Percentiles rank a stretch among this genome's conserved stretches.
These are phyloP conservation scores for Neocatenulostroma microsporum DNA, from an alignment of 2,329 filamentous ascomycete species.

Conservation along the genomic window DNA sequence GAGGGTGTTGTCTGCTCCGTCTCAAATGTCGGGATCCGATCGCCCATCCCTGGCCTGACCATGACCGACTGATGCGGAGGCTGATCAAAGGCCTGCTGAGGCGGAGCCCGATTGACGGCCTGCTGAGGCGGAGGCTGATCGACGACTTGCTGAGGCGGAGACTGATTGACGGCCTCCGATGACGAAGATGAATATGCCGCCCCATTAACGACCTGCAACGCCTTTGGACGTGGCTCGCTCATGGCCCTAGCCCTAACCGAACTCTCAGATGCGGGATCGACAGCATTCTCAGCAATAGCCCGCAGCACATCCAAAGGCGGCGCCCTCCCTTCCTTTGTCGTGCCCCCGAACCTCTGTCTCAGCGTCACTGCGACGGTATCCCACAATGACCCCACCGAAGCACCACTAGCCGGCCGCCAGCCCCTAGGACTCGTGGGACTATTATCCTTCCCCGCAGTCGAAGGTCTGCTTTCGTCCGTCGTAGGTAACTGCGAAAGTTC, in stretches of 20 bases:
- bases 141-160: background rate
- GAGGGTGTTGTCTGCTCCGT: background rate
- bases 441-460: background rate
- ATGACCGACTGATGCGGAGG: background rate
- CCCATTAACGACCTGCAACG: too few species aligned
- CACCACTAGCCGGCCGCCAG: too few species aligned
- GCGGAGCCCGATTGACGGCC: background rate
- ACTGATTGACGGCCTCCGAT: background rate
- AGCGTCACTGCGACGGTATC: too few species aligned
- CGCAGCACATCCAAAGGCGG: too few species aligned
- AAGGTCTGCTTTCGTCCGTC: background rate
- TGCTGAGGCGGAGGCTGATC: background rate
- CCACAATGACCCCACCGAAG: too few species aligned
- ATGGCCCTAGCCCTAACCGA: too few species aligned
- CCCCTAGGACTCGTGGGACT: too few species aligned
- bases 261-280: too few species aligned
- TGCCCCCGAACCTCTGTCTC: too few species aligned
- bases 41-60: background rate
- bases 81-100: background rate
- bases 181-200: background rate
- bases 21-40: conserved; percentile 3
- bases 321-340: too few species aligned
- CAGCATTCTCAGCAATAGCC: too few species aligned
- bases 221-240: background rate
- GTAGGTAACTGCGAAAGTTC: background rate